Percentiles rank a stretch among this genome's conserved stretches.
These are phyloP conservation scores for Metroxylon sagu DNA, from an alignment of 176 grass and related monocot species.

Conservation along the genomic window DNA sequence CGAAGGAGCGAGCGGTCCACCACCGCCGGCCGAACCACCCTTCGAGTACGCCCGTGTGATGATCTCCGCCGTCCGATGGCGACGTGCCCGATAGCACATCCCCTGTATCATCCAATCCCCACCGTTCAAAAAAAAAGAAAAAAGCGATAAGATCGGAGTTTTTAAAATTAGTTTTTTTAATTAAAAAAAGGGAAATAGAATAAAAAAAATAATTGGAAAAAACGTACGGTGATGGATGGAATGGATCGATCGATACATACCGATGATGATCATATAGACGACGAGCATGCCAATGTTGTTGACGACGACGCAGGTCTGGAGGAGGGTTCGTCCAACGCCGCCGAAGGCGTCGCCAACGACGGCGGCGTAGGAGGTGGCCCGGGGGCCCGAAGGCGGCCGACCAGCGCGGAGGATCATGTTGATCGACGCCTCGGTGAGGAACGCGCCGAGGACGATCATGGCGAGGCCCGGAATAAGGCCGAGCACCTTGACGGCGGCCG, in stretches of 20 bases:
- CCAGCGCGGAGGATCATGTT: conserved; percentile 11
- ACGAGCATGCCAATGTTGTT: conserved; percentile 18
- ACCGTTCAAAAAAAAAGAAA: not conserved
- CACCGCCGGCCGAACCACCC: conserved; percentile 13
- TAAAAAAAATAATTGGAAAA: too few species aligned
- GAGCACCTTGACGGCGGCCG: conserved; percentile 7
- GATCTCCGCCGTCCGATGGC: not conserved
- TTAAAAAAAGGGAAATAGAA: not conserved
- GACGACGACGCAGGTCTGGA: conserved; percentile 8
- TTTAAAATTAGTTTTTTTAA: too few species aligned
- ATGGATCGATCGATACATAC: not conserved
- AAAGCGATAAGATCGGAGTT: not conserved
- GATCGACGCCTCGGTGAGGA: conserved; percentile 1
- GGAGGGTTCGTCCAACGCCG: not conserved
- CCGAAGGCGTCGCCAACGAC: conserved; percentile 4
- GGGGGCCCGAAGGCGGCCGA: not conserved
- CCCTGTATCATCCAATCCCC: not conserved
- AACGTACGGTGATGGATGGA: too few species aligned
- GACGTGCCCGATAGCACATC: not conserved
- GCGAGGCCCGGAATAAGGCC: not conserved
- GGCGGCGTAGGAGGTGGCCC: not conserved
- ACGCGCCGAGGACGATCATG: not conserved
- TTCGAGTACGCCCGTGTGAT: conserved; percentile 11
- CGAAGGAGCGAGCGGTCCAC: conserved; percentile 7
- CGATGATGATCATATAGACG: conserved; percentile 18